phyloP scores from a whole-genome alignment of 805 yeast species.

The Tanozyma kutaoensis region DNA sequence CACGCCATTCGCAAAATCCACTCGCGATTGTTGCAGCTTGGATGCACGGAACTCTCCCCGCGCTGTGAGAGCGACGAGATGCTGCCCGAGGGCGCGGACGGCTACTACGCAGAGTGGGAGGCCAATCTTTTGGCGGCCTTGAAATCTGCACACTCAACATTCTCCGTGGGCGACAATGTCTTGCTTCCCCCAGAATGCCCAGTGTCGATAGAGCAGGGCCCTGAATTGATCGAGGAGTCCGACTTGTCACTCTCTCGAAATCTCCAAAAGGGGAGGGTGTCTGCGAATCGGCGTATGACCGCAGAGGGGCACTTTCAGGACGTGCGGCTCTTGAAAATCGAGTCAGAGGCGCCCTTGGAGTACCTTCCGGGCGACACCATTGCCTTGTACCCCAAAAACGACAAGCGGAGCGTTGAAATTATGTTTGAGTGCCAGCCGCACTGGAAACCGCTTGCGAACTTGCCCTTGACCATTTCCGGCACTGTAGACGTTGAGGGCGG shows the following conservation, averaged over 20 bases:
- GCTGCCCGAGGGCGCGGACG: constrained; percentile 67
- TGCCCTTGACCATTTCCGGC: constrained; percentile 24
- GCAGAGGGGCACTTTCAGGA: constrained; percentile 75
- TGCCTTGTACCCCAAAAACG: constrained; percentile 65
- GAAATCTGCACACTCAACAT: constrained; percentile 10
- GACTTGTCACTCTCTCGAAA: no score
- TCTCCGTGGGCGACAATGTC: constrained; percentile 10
- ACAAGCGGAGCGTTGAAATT: constrained; percentile 44
- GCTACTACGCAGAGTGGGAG: constrained; percentile 68
- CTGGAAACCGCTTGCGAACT: constrained; percentile 39
- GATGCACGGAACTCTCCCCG: constrained; percentile 57
- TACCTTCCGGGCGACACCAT: constrained; percentile 76
- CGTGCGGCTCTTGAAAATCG: constrained; percentile 50
- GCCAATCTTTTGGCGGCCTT: constrained; percentile 23
- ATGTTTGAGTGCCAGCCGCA: constrained; percentile 52
- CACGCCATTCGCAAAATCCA: constrained; percentile 81
- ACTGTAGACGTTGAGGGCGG: constrained; percentile 39
- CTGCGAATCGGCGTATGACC: constrained; percentile 57
- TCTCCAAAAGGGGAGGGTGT: no score
- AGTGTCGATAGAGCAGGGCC: constrained; percentile 4
- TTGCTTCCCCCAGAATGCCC: constrained; percentile 15
- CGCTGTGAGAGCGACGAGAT: constrained; percentile 88
- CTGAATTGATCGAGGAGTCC: no score
- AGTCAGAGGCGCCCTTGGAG: constrained; percentile 11
- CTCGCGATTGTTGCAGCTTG: constrained; percentile 64